Base-by-base conservation (phyloP, 2,329 filamentous ascomycete species). In the Xylariaceae sp. region DNA sequence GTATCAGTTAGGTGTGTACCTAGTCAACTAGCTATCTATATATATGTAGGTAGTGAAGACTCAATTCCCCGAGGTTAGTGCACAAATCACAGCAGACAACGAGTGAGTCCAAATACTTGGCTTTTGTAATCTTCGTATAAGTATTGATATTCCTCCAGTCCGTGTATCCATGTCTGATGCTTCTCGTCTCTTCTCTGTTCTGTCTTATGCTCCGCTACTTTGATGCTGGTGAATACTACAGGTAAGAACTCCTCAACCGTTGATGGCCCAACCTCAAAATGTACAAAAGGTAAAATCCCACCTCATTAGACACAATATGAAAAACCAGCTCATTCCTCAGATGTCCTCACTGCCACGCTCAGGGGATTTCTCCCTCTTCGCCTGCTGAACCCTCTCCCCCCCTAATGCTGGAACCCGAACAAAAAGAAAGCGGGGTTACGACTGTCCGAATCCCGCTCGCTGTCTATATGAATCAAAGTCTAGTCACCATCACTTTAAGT, bases 381-480 rank as follows among this genome's bases (percentile, higher is more conserved):
- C 32, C 45, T 23, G 46, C 49, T n/a, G 47, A 50, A 44, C 7
- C 9, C 23, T 26, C 23, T 26, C 23, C 9, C 23, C 9, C 32
- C 32, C 32, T 37, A 37, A 37, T 37, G 32, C 14, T 42, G 46
- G n/a, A 48, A 54, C 52, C 32, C 52, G 55, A 60, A 53, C 42
- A 60, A 52, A 61, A 61, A 50, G 54, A 62, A 51, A 58, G 51
- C 54, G 44, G 54, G 57, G 57, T 58, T 48, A 50, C 60, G 50
- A 52, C 50, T 50, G 57, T 59, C 47, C 45, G 51, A 48, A 63
- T 48, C 40, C 60, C 48, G 51, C 44, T 46, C 57, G 40, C 62
- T 57, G 55, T 68, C 67, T 70, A 70, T 69, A 61, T 62, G 60
- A 59, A 59, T 59, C 59, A 63, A 58, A 58, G 50, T 64, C 62